These are phyloP conservation scores for Fusarium marasasianum DNA, from an alignment of 2,329 filamentous ascomycete genomes.

Conservation along the genomic window DNA sequence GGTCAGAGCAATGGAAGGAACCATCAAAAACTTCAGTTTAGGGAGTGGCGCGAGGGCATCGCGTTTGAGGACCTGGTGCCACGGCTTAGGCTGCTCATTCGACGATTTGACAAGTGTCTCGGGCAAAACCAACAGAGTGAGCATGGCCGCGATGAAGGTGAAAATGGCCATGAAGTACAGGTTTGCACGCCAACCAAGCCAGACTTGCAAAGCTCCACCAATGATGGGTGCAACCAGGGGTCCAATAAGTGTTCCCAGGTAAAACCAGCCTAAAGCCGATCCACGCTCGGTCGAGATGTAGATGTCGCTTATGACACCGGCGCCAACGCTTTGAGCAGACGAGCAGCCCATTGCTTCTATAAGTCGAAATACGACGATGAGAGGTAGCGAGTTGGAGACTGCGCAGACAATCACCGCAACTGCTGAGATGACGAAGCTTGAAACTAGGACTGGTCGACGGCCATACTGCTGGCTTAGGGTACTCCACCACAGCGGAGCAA, in stretches of 20 bases:
- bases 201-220: neutral
- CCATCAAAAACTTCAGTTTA: neutral
- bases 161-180: neutral
- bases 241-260: conserved; percentile 9
- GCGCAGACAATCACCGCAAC: neutral
- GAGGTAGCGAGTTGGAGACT: neutral
- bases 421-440: neutral
- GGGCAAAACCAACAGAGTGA: neutral
- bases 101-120: neutral
- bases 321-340: neutral
- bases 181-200: neutral
- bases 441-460: neutral
- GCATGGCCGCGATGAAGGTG: neutral
- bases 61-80: neutral
- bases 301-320: conserved; percentile 10
- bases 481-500: conserved; percentile 1
- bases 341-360: neutral
- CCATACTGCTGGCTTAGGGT: neutral
- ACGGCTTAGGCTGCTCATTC: neutral
- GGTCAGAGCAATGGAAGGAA: neutral
- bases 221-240: conserved; percentile 5
- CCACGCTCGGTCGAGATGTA: conserved; percentile 13
- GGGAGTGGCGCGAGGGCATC: neutral
- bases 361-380: neutral
- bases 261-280: conserved; percentile 11